Evolutionary conservation across 306 rosid species (phyloP).

Genomic region (Vigna unguiculata): DNA sequence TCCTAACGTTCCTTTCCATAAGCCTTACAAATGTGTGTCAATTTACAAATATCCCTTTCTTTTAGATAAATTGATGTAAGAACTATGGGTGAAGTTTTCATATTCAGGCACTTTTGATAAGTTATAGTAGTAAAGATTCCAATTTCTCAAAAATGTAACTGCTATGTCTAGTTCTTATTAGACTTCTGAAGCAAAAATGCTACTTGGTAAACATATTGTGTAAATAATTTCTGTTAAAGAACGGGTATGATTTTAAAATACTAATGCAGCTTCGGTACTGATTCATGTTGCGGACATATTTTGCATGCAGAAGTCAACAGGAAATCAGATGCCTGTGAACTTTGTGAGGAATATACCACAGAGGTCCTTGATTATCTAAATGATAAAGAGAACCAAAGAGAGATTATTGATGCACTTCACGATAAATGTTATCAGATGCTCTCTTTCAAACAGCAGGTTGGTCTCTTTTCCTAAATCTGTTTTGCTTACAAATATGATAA

Average conservation of each 20-base stretch:
- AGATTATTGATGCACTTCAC: constrained; percentile 61
- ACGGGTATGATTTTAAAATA: constrained; percentile 1
- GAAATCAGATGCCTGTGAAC: constrained; percentile 61
- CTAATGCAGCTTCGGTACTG: background rate
- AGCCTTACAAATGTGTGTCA: background rate
- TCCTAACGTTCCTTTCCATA: background rate
- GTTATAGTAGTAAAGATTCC: background rate
- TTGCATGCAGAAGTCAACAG: constrained; percentile 53
- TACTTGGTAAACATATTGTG: constrained; percentile 1
- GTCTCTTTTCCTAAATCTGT: constrained; percentile 12
- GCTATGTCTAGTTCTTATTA: background rate
- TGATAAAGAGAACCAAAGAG: constrained; percentile 63
- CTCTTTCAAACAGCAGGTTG: constrained; percentile 60
- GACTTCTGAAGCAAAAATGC: constrained; percentile 1
- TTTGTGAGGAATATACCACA: constrained; percentile 74
- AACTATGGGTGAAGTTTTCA: background rate
- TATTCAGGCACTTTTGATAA: background rate
- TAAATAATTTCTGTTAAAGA: background rate
- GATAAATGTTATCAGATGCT: constrained; percentile 49
- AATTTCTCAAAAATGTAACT: background rate
- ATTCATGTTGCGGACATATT: constrained; percentile 10
- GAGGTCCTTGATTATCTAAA: constrained; percentile 68
- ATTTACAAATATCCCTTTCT: background rate
- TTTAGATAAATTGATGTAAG: background rate
- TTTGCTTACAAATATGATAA: constrained; percentile 25